Evolutionary conservation across 2,329 filamentous ascomycete genomes (phyloP), one percentile per base, ranked within the genome.

Genomic region (Fusarium equiseti): DNA sequence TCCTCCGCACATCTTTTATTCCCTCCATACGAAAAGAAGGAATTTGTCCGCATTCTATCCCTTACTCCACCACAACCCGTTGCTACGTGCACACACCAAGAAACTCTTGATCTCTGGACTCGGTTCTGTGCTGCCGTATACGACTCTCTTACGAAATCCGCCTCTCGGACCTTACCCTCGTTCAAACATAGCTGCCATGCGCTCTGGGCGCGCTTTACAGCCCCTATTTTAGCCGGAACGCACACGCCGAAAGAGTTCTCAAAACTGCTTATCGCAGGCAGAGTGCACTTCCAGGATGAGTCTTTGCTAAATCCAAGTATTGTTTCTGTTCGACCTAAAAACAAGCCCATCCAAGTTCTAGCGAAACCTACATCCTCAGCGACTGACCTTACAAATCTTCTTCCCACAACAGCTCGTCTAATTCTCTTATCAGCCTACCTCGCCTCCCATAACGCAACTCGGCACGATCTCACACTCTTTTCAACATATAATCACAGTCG

Each of bases 171-270:
- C 40, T 85, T 98, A 16, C 86, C 91, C 2, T 88, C 88, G 13
- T 94, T 97, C 72, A 86, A 84, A 6, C 87, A 88, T 38, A 88
- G 91, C 52, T 94, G 92, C 76, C 81, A 88, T 51, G 88, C 90
- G 45, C 86, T 98, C 22, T 99, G 96, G 96, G 90, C 91, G 13
- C 88, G 90, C 6, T 98, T 99, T 79, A 90, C 93, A 1, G 87
- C 89, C 9, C 95, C 95, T 0, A 87, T 98, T 26, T 81, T 90
- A 2, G 88, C 90, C 3, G 92, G 92, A n/a, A 90, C 91, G 11
- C 90, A 91, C 74, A 87, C 87, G 3, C 89, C 92, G 12, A 90
- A 91, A 73, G 94, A 98, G 76, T 98, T 98, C 80, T 91, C 92
- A 16, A 91, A 92, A 68, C 84, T 99, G 10, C 87, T 98, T 59